phyloP scores from a whole-genome alignment of 1,284 basidiomycete genomes.

The Moesziomyces globuligerus region DNA sequence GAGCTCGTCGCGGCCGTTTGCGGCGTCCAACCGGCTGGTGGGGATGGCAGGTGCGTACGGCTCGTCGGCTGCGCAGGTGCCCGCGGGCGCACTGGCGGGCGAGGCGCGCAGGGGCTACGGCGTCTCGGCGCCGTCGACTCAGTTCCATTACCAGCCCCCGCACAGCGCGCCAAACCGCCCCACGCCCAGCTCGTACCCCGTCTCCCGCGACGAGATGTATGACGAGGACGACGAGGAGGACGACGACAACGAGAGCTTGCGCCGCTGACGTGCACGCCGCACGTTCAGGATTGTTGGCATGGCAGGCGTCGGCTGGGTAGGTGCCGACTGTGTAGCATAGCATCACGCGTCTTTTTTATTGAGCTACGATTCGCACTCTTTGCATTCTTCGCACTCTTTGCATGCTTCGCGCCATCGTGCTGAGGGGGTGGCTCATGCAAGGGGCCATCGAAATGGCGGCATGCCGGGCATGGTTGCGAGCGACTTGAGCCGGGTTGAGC shows the following conservation, averaged over 20 bases:
- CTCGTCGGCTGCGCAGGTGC: not conserved
- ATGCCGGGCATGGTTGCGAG: too few species aligned
- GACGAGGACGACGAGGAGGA: slow-evolving; percentile 19
- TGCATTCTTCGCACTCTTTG: too few species aligned
- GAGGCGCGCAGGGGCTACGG: slow-evolving; percentile 33
- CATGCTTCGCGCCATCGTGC: too few species aligned
- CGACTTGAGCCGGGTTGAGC: too few species aligned
- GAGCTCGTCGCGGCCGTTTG: slow-evolving; percentile 21
- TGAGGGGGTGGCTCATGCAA: too few species aligned
- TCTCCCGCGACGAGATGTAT: slow-evolving; percentile 24
- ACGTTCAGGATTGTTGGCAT: too few species aligned
- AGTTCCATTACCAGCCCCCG: slow-evolving; percentile 34
- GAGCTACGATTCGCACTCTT: too few species aligned
- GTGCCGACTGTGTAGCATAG: too few species aligned
- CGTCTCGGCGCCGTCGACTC: slow-evolving; percentile 26
- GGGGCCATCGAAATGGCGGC: too few species aligned
- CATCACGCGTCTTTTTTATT: too few species aligned
- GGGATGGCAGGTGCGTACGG: slow-evolving; percentile 1
- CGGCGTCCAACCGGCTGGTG: slow-evolving; percentile 10
- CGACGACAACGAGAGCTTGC: slow-evolving; percentile 6
- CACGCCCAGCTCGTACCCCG: slow-evolving; percentile 20
- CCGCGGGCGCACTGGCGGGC: not conserved
- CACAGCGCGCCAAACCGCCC: not conserved
- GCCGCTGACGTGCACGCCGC: too few species aligned
- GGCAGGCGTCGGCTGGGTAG: too few species aligned